Base-by-base conservation (phyloP, 169 alveolate genomes). In the Cardiosporidium cionae region DNA sequence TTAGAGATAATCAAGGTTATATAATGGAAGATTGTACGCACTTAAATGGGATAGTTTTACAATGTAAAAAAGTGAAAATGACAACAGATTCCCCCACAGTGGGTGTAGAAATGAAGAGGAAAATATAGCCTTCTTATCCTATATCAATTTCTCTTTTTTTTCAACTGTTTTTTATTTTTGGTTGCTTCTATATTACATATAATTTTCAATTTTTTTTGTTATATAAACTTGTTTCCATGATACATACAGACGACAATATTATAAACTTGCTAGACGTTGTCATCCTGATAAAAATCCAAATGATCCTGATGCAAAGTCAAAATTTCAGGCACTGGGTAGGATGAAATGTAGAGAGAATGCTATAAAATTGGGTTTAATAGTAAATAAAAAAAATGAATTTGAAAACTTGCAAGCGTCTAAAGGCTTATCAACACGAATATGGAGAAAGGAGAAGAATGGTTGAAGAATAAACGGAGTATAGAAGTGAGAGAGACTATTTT, bases 201-300 rank as follows among this genome's bases (percentile, higher is more conserved):
- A n/a, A 52, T n/a, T n/a, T n/a, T 44, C 58, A 9, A 9, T n/a
- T n/a, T 44, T n/a, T 44, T n/a, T 44, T n/a, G 9, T n/a, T 44
- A n/a, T 44, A n/a, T 44, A n/a, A 9, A n/a, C 16, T 9, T 44
- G 58, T 44, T 9, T 44, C 58, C n/a, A n/a, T n/a, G n/a, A n/a
- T n/a, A n/a, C n/a, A n/a, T n/a, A n/a, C 28, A 85, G 92, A 64
- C 66, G 93, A 25, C 89, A 84, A 53, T 92, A 92, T 74, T 92
- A 92, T 74, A 87, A 88, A 70, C 83, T 89, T 32, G 96, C 97
- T 5, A 82, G 88, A 70, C 84, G 90, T 81, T 89, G 86, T 76
- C 98, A 94, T 79, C 98, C 98, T 6, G 98, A 94, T 79, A 92
- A 94, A 76, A 88, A 92, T 74, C 95, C 95, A 7, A 92, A 88